Conservation (phyloP, 352 stramenopile genomes). For the Pythium grandisporangium region DNA sequence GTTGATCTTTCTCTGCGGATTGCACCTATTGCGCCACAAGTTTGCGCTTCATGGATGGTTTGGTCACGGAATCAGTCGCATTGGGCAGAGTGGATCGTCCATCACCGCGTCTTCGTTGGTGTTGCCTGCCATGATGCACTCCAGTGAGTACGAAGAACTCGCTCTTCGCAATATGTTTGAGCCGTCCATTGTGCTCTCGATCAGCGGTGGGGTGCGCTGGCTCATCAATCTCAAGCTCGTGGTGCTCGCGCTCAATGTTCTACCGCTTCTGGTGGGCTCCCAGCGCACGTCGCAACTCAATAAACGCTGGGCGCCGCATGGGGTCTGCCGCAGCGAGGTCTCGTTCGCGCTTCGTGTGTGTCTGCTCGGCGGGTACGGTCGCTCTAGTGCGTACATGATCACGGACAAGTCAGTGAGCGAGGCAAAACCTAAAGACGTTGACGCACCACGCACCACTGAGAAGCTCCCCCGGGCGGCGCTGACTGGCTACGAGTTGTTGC, state of each 20-base stretch:
- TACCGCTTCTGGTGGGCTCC: slow-evolving; percentile 19
- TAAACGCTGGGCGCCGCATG: slow-evolving; percentile 9
- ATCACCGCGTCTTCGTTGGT: slow-evolving; percentile 5
- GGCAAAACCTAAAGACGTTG: no score
- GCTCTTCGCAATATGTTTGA: slow-evolving; percentile 21
- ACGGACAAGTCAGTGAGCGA: no score
- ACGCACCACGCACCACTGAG: no score
- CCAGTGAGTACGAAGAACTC: slow-evolving; percentile 17
- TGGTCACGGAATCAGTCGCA: neutral
- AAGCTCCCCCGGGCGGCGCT: neutral
- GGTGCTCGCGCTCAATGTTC: slow-evolving; percentile 18
- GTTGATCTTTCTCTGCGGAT: slow-evolving; percentile 18
- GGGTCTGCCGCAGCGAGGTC: slow-evolving; percentile 2
- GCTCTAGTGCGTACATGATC: neutral
- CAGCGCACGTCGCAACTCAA: slow-evolving; percentile 15
- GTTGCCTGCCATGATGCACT: slow-evolving; percentile 13
- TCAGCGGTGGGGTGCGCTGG: slow-evolving; percentile 19
- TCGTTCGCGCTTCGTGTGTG: neutral
- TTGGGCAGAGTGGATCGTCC: no score
- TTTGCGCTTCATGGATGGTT: neutral
- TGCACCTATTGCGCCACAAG: slow-evolving; percentile 21
- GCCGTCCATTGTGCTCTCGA: slow-evolving; percentile 6
- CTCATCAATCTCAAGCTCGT: slow-evolving; percentile 28
- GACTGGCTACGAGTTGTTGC: slow-evolving; percentile 2
- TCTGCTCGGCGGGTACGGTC: slow-evolving; percentile 4